Base-by-base conservation (phyloP, 192 early-diverging fungal genomes). In the Coemansia sp. region DNA sequence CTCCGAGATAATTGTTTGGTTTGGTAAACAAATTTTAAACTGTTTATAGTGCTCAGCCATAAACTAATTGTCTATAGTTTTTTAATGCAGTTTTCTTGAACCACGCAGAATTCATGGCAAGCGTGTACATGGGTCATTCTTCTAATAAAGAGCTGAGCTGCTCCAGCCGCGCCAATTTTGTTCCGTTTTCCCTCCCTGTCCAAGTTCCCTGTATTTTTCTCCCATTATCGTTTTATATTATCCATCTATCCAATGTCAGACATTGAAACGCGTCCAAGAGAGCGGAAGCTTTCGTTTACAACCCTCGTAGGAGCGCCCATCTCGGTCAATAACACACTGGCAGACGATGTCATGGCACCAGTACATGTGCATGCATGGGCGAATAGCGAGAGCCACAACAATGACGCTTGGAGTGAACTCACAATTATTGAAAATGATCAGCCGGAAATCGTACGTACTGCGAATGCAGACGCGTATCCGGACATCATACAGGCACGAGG, bases 361-460 rank as follows among this genome's bases (percentile, higher is more conserved):
- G 5, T 45, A 1, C 41, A n/a, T n/a, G 41, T 15, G 41, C 41
- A 2, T n/a, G 15, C 15, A n/a, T 45, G 11, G 11, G 41, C 41
- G 11, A 12, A n/a, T n/a, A 45, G n/a, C 48, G n/a, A 49, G 15
- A n/a, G 15, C 17, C 48, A 21, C 12, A 19, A 49, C 5, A 15
- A n/a, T 45, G 48, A 49, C 48, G 11, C 22, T 4, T 57, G 55
- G 55, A 57, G 55, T 32, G 27, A 14, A 19, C 9, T 17, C n/a
- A 57, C 55, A 57, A 35, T 57, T 12, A 15, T 35, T 35, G 55
- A 57, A 45, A 45, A n/a, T n/a, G 15, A 45, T n/a, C 14, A n/a
- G 10, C 15, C 41, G 15, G 41, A 45, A 45, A 45, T n/a, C 14
- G 3, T n/a, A 1, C 6, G 6, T 8, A 35, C 32, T 35, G 32